Percentiles rank a stretch among this genome's conserved stretches.
Conservation (phyloP, 805 yeast species). For the Priceomyces castillae region DNA sequence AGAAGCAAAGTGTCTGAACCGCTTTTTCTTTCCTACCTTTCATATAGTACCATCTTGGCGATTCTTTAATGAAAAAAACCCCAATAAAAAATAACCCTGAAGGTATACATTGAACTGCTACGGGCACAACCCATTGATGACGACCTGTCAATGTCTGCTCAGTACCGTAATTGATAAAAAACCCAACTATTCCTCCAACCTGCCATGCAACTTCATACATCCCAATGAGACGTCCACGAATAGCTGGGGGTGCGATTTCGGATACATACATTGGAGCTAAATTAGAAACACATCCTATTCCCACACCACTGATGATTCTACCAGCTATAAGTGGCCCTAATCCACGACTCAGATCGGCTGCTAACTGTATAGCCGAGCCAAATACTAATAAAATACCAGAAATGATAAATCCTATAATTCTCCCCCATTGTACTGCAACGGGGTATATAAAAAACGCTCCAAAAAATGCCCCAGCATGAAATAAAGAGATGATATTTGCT, state of each 20-base stretch:
- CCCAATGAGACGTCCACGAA: conserved; percentile 30
- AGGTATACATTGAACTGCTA: conserved; percentile 37
- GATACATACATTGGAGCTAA: conserved; percentile 37
- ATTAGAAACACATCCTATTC: conserved; percentile 35
- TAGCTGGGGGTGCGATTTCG: conserved; percentile 35
- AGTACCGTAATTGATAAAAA: conserved; percentile 34
- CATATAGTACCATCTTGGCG: conserved; percentile 35
- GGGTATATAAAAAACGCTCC: conserved; percentile 38
- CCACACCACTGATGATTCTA: conserved; percentile 33
- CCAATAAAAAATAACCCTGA: conserved; percentile 33
- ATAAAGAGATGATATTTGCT: conserved; percentile 36
- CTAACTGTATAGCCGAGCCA: conserved; percentile 38
- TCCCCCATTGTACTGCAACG: conserved; percentile 29
- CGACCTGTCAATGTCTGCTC: conserved; percentile 14
- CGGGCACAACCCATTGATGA: conserved; percentile 36
- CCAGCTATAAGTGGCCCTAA: conserved; percentile 37
- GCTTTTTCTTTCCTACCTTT: conserved; percentile 31
- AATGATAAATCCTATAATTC: conserved; percentile 26
- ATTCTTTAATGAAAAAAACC: conserved; percentile 29
- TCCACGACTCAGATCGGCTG: conserved; percentile 22
- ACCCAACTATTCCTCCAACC: conserved; percentile 37
- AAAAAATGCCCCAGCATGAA: conserved; percentile 39
- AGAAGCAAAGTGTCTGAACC: conserved; percentile 29
- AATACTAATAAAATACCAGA: conserved; percentile 32
- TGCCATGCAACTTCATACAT: conserved; percentile 38